Base-by-base conservation (phyloP, 441 rosid genomes). In the Corymbia calophylla region DNA sequence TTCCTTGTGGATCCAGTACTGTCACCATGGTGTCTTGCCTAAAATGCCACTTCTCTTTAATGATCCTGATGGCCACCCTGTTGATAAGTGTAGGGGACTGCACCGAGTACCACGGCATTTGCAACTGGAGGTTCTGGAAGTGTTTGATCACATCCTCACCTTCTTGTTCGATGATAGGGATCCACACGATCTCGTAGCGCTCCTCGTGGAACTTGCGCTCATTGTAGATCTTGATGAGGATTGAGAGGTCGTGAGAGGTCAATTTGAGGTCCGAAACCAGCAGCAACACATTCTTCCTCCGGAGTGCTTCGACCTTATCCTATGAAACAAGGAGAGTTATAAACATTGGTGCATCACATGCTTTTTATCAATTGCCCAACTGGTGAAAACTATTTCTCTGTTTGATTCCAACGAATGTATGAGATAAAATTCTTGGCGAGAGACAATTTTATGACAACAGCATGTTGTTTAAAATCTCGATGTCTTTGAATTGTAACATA, bases 11-110 rank as follows among this genome's bases (percentile, higher is more conserved):
- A 81, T 88, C 90, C 80, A 88, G 18, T 54, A 82, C 87, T 18
- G 85, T 86, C n/a, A 82, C 87, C 19, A 82, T 47, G 55, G 54
- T 56, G 54, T 88, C 90, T 49, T 81, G 90, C 80, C 87, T 81
- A 35, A 88, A 88, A 68, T 88, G 87, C 90, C 90, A 88, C 60
- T 88, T 82, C 80, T 88, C 90, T 55, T 80, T 88, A 9, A 88
- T 82, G 87, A 88, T 88, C 21, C 87, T 88, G 73, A 82, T 47
- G 18, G 48, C 81, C 29, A 82, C 77, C 31, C 44, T 81, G 81
- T 82, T 88, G 16, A 48, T 47, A 12, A 55, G 77, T 21, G 17
- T 88, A 19, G 56, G 87, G 11, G 53, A 39, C 19, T 56, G 73
- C 35, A 56, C 73, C 7, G 90, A 88, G 87, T 88, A 88, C 90